Conservation (phyloP, 441 rosid genomes). For the Brassica balearica region DNA sequence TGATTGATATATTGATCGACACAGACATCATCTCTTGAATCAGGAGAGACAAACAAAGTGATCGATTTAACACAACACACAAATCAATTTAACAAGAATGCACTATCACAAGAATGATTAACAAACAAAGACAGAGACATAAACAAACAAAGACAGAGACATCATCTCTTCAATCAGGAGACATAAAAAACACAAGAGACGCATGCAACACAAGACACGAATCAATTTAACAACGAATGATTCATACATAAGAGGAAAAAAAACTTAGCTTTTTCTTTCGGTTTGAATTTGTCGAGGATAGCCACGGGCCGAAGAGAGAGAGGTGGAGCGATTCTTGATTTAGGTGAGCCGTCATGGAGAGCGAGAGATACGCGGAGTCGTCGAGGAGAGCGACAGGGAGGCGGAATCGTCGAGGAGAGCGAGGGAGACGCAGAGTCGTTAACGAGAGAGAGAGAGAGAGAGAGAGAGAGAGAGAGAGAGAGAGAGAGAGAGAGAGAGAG, state of each 20-base stretch:
- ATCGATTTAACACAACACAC: too few species aligned
- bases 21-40: too few species aligned
- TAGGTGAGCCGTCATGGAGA: background rate
- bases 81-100: too few species aligned
- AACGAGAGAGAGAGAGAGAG: background rate
- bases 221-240: background rate
- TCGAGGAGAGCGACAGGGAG: background rate
- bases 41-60: too few species aligned
- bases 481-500: too few species aligned
- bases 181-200: background rate
- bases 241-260: background rate
- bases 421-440: background rate
- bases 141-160: too few species aligned
- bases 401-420: background rate
- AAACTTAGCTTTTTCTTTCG: background rate
- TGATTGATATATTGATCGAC: too few species aligned
- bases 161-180: too few species aligned
- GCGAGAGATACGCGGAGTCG: background rate
- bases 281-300: background rate
- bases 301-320: background rate
- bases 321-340: background rate
- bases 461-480: background rate
- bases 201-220: background rate
- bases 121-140: background rate
- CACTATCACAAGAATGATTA: too few species aligned